Percentiles rank a stretch among this genome's conserved stretches.
phyloP scores from a whole-genome alignment of 257 asterid genomes.

The Solanum phureja region DNA sequence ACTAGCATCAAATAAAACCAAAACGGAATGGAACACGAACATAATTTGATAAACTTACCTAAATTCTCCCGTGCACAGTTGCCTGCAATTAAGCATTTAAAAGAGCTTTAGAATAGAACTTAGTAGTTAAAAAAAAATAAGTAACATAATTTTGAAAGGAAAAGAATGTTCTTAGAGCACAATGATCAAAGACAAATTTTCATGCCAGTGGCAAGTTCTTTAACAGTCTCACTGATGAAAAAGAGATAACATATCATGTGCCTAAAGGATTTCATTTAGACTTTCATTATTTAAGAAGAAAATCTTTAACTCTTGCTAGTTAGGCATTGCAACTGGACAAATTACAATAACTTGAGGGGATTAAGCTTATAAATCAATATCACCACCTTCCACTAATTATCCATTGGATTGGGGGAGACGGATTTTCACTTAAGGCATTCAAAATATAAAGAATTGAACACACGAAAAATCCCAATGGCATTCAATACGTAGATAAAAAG shows the following conservation, averaged over 20 bases:
- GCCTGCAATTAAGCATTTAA: conserved; percentile 35
- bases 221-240: background rate
- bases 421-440: background rate
- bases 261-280: background rate
- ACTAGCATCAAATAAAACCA: background rate
- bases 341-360: background rate
- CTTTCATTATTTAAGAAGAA: background rate
- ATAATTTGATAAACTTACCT: conserved; percentile 32
- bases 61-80: conserved; percentile 85
- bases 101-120: background rate
- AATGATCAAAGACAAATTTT: background rate
- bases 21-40: background rate
- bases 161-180: background rate
- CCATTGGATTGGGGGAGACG: too few species aligned
- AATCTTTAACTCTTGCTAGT: background rate
- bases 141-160: background rate
- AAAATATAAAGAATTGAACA: background rate
- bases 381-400: background rate
- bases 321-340: background rate
- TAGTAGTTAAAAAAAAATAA: background rate
- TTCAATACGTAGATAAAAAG: background rate
- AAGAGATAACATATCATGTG: background rate
- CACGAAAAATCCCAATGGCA: background rate
- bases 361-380: background rate
- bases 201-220: background rate